phyloP scores from a whole-genome alignment of 805 yeast genomes.

The Danielia reshetovae region DNA sequence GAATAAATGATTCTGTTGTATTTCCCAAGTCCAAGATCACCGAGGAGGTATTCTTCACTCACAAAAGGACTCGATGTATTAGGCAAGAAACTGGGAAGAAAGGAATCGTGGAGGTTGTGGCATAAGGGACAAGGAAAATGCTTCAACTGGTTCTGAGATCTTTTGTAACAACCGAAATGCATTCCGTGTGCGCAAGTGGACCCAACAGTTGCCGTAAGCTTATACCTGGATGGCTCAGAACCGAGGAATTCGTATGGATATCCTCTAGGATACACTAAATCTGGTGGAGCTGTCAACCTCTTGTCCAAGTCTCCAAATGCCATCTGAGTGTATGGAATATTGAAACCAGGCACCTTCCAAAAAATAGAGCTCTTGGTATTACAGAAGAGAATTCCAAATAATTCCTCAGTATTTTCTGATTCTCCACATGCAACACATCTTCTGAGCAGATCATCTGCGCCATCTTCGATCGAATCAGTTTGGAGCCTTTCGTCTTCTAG shows the following conservation, averaged over 20 bases:
- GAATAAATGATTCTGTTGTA: slow-evolving; percentile 3
- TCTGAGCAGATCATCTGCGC: slow-evolving; percentile 2
- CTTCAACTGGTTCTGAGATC: slow-evolving; percentile 14
- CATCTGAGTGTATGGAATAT: slow-evolving; percentile 12
- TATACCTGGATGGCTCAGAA: neutral
- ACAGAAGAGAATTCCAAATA: slow-evolving; percentile 59
- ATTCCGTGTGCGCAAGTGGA: slow-evolving; percentile 52
- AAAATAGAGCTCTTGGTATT: slow-evolving; percentile 44
- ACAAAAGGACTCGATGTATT: neutral
- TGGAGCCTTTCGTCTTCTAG: slow-evolving; percentile 10
- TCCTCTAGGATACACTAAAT: slow-evolving; percentile 3
- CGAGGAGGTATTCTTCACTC: slow-evolving; percentile 4
- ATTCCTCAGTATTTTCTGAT: slow-evolving; percentile 26
- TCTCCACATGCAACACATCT: slow-evolving; percentile 25
- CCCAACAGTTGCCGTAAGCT: slow-evolving; percentile 19
- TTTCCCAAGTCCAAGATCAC: slow-evolving; percentile 18
- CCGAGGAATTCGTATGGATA: slow-evolving; percentile 1
- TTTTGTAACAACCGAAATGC: slow-evolving; percentile 43
- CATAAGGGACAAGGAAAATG: slow-evolving; percentile 49
- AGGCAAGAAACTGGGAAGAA: slow-evolving; percentile 40
- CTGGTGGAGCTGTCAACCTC: neutral
- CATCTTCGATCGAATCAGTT: neutral
- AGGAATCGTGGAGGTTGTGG: slow-evolving; percentile 39
- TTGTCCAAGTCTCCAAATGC: slow-evolving; percentile 24
- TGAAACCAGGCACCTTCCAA: slow-evolving; percentile 41